Evolutionary conservation across 2,329 filamentous ascomycete species (phyloP).

Genomic region (Penicillium sp.): DNA sequence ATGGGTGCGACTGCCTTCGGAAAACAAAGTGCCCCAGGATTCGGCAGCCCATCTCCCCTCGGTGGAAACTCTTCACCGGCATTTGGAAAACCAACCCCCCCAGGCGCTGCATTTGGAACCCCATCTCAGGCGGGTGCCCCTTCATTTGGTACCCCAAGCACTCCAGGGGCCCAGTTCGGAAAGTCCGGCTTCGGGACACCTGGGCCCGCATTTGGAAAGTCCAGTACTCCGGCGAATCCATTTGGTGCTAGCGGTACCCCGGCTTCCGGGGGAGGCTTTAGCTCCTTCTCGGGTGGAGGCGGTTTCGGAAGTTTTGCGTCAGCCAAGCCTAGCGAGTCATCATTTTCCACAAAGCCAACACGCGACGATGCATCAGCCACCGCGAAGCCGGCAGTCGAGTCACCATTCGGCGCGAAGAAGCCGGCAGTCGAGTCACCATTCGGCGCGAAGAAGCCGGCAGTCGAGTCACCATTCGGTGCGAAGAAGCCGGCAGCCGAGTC

Average conservation of each 20-base stretch:
- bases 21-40: constrained; percentile 29
- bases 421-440: constrained; percentile 1
- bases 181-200: constrained; percentile 32
- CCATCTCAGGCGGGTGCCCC: constrained; percentile 27
- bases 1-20: constrained; percentile 30
- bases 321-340: constrained; percentile 20
- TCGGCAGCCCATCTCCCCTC: constrained; percentile 32
- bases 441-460: neutral
- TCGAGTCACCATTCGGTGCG: neutral
- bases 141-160: constrained; percentile 39
- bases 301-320: constrained; percentile 32
- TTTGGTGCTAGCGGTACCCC: constrained; percentile 23
- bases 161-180: constrained; percentile 38
- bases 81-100: constrained; percentile 33
- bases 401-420: neutral
- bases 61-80: constrained; percentile 26
- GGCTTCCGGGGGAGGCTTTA: constrained; percentile 31
- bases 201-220: constrained; percentile 33
- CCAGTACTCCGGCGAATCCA: constrained; percentile 30
- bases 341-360: constrained; percentile 7
- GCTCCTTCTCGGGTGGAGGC: constrained; percentile 22
- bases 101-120: constrained; percentile 37
- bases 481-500: neutral
- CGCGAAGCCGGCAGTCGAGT: neutral
- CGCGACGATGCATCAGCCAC: neutral